A percentile compares a stretch with the other conserved stretches of the same genome.
Conservation (phyloP, 345 rosid genomes). For the Heritiera fomes region DNA sequence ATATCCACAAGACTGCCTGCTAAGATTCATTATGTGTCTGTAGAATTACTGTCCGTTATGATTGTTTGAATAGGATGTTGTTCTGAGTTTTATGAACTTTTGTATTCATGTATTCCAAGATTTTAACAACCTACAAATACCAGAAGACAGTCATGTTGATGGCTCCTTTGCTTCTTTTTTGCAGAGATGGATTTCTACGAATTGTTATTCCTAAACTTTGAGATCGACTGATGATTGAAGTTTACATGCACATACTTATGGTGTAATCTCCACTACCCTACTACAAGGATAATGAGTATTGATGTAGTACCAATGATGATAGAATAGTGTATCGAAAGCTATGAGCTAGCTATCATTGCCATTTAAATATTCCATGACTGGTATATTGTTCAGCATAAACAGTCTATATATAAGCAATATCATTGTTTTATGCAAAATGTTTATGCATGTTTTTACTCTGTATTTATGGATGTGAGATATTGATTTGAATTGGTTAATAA, state of each 20-base stretch:
- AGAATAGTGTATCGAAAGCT: background rate
- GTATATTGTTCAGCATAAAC: background rate
- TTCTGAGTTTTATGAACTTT: background rate
- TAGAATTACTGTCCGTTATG: background rate
- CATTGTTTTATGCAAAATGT: too few species aligned
- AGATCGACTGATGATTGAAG: constrained; percentile 26
- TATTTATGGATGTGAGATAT: too few species aligned
- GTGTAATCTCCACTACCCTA: too few species aligned
- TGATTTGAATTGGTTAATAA: too few species aligned
- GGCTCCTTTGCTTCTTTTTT: constrained; percentile 5
- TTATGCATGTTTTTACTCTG: too few species aligned
- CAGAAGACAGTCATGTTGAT: background rate
- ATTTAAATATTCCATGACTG: background rate
- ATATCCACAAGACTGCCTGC: background rate
- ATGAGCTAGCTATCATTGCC: background rate
- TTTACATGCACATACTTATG: background rate
- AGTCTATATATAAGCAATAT: too few species aligned
- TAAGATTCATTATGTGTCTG: background rate
- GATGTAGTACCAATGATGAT: background rate
- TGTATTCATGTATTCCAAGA: background rate
- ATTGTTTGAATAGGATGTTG: background rate
- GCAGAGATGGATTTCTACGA: constrained; percentile 64
- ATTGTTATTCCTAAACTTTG: constrained; percentile 60
- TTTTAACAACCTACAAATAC: background rate
- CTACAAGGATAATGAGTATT: too few species aligned